A percentile compares a stretch with the other conserved stretches of the same genome.
Evolutionary conservation across 2,329 filamentous ascomycete species (phyloP).

Genomic region (Monosporascus sp.): DNA sequence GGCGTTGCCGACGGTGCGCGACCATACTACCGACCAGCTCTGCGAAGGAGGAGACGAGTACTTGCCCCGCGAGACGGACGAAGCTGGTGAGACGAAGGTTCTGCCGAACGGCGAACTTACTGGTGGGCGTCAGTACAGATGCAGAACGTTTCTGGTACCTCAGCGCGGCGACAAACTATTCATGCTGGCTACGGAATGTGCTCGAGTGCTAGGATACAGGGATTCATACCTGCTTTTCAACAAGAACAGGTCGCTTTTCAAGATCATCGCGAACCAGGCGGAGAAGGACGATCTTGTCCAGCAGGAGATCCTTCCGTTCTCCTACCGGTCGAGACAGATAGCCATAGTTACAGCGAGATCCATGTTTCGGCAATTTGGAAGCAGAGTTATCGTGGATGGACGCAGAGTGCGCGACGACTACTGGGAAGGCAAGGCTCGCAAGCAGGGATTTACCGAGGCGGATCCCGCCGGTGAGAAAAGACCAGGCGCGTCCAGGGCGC

Average conservation of each 20-base stretch:
- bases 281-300: slow-evolving; percentile 96
- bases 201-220: slow-evolving; percentile 85
- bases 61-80: slow-evolving; percentile 86
- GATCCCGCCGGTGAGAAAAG: slow-evolving; percentile 94
- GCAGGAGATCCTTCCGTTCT: slow-evolving; percentile 94
- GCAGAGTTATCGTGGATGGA: slow-evolving; percentile 84
- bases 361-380: slow-evolving; percentile 98
- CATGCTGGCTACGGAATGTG: slow-evolving; percentile 98
- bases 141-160: slow-evolving; percentile 88
- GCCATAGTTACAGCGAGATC: slow-evolving; percentile 95
- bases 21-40: slow-evolving; percentile 95
- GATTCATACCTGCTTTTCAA: slow-evolving; percentile 99
- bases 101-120: slow-evolving; percentile 74
- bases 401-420: slow-evolving; percentile 94
- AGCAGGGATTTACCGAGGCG: slow-evolving; percentile 97
- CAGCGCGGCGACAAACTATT: slow-evolving; percentile 90
- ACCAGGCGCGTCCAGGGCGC: slow-evolving; percentile 82
- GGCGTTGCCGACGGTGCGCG: slow-evolving; percentile 88
- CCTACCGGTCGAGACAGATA: slow-evolving; percentile 96
- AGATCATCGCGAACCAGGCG: slow-evolving; percentile 92
- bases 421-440: slow-evolving; percentile 94
- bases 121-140: slow-evolving; percentile 82
- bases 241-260: slow-evolving; percentile 93
- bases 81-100: slow-evolving; percentile 92
- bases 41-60: slow-evolving; percentile 89